These are phyloP conservation scores for Microstegium vimineum DNA, from an alignment of 176 grass and related monocot genomes.

Conservation along the genomic window DNA sequence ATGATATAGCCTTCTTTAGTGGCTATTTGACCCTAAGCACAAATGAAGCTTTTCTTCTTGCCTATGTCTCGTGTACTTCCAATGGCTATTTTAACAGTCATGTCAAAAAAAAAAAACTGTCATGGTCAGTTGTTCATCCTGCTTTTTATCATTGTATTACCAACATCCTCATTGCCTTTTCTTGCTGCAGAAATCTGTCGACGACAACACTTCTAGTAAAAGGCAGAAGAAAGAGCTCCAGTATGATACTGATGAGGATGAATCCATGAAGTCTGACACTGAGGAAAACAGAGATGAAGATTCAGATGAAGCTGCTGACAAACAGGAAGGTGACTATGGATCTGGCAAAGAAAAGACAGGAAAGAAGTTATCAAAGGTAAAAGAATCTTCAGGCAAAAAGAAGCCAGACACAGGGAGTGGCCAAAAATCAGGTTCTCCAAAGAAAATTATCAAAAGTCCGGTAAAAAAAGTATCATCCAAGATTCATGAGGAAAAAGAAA, in stretches of 20 bases:
- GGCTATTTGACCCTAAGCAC: background rate
- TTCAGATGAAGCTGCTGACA: conserved; percentile 41
- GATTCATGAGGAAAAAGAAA: conserved; percentile 42
- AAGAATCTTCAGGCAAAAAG: conserved; percentile 47
- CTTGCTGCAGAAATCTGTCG: conserved; percentile 43
- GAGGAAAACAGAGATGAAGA: conserved; percentile 46
- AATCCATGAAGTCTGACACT: conserved; percentile 43
- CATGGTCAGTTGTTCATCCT: conserved; percentile 11
- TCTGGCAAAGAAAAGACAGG: conserved; percentile 36
- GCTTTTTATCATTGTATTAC: conserved; percentile 6
- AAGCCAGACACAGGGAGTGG: conserved; percentile 28
- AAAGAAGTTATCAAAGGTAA: conserved; percentile 52
- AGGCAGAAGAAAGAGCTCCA: conserved; percentile 30
- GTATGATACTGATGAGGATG: conserved; percentile 51
- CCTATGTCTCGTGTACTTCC: conserved; percentile 5
- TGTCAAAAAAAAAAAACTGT: no score
- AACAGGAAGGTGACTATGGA: conserved; percentile 51
- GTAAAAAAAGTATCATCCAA: conserved; percentile 47
- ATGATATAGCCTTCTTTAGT: background rate
- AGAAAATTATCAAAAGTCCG: conserved; percentile 38
- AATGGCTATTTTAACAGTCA: conserved; percentile 15
- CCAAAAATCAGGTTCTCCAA: conserved; percentile 32
- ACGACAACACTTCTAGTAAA: conserved; percentile 17
- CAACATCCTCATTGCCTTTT: conserved; percentile 9
- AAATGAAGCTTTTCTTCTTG: conserved; percentile 14